A percentile compares a stretch with the other conserved stretches of the same genome.
Conservation (phyloP, 176 grass and related monocot genomes). For the Raddia guianensis region DNA sequence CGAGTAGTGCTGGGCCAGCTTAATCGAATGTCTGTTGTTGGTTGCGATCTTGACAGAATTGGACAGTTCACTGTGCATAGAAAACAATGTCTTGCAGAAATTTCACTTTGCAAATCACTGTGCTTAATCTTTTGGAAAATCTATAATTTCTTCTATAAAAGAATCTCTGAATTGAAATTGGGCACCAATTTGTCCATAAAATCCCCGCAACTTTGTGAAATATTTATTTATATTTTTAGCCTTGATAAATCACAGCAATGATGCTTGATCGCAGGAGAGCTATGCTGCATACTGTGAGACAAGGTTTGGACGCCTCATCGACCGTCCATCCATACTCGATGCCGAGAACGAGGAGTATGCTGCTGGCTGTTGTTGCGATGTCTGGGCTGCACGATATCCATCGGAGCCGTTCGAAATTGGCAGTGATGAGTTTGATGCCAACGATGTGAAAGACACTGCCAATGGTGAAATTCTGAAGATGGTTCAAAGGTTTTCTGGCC, state of each 20-base stretch:
- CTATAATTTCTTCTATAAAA: not conserved
- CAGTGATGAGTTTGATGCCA: slow-evolving; percentile 30
- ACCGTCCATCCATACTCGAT: slow-evolving; percentile 74
- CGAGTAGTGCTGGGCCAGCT: not conserved
- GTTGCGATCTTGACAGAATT: not conserved
- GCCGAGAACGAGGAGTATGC: slow-evolving; percentile 80
- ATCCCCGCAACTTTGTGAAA: not conserved
- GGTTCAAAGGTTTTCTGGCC: slow-evolving; percentile 46
- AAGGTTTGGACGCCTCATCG: slow-evolving; percentile 69
- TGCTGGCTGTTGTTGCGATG: slow-evolving; percentile 58
- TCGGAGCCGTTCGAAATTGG: slow-evolving; percentile 69
- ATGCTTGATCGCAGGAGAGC: slow-evolving; percentile 40
- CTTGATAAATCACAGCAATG: not conserved
- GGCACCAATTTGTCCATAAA: not conserved
- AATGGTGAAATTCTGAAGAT: slow-evolving; percentile 43
- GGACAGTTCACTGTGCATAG: not conserved
- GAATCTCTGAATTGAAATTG: not conserved
- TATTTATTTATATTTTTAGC: not conserved
- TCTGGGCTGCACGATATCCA: slow-evolving; percentile 69
- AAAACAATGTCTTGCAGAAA: not conserved
- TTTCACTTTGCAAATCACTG: not conserved
- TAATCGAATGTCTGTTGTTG: not conserved
- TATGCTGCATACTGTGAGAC: slow-evolving; percentile 66
- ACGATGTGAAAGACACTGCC: not conserved
- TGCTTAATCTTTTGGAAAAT: not conserved